Evolutionary conservation across 192 early-diverging fungal species (phyloP).

Genomic region (Podila epigama): DNA sequence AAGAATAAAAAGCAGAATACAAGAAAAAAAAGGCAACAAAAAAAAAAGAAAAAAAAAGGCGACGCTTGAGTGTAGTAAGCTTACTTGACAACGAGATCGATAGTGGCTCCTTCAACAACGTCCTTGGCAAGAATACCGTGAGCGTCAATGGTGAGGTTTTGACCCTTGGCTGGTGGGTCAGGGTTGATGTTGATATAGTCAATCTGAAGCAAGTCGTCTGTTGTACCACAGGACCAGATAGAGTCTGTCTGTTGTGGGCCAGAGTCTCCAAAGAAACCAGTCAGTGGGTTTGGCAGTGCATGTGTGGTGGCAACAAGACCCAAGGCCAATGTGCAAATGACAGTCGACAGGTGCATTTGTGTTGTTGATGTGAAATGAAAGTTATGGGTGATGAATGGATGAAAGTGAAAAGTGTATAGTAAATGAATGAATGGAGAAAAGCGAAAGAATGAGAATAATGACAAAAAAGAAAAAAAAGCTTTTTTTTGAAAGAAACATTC

Average conservation of each 20-base stretch:
- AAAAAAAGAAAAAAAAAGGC: conserved; percentile 1
- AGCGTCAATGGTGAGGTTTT: conserved; percentile 53
- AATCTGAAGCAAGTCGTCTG: conserved; percentile 38
- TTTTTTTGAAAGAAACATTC: not conserved
- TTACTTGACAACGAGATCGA: conserved; percentile 58
- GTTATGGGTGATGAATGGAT: not conserved
- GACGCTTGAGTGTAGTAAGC: too few relatives aligned
- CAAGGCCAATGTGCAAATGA: conserved; percentile 15
- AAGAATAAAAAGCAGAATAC: not conserved
- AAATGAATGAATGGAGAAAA: not conserved
- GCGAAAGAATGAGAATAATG: too few relatives aligned
- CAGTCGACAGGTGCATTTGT: conserved; percentile 24
- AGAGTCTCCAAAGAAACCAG: conserved; percentile 1
- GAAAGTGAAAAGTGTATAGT: not conserved
- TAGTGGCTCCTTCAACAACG: conserved; percentile 53
- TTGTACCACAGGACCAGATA: conserved; percentile 19
- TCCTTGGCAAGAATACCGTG: conserved; percentile 47
- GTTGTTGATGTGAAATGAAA: not conserved
- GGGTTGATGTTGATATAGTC: conserved; percentile 53
- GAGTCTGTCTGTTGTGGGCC: conserved; percentile 11
- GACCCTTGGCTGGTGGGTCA: conserved; percentile 59
- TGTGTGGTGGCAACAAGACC: conserved; percentile 3
- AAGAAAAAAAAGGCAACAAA: not conserved
- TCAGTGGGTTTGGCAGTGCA: not conserved
- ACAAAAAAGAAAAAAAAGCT: too few relatives aligned